Percentiles rank a stretch among this genome's conserved stretches.
Conservation (phyloP, 2,329 filamentous ascomycete genomes). For the Alternaria sp. region DNA sequence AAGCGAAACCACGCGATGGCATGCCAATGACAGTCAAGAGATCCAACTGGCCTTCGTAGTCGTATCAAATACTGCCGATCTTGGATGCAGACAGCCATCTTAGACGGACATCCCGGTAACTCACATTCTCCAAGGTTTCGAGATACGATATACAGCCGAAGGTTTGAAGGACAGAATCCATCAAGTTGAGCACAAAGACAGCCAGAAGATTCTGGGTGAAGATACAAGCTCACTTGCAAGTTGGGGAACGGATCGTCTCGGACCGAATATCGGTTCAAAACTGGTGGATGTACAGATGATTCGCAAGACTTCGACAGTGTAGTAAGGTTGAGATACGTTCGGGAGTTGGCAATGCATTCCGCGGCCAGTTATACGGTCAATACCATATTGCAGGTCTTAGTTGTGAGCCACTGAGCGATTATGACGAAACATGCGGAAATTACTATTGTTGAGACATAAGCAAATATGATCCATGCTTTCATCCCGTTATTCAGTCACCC, state of each 20-base stretch:
- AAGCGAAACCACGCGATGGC: conserved; percentile 44
- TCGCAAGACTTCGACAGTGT: neutral
- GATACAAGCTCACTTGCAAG: neutral
- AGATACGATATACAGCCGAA: neutral
- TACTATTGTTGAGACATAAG: neutral
- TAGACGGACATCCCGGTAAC: neutral
- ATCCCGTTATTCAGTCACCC: neutral
- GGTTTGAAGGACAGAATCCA: too few species aligned
- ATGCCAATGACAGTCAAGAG: conserved; percentile 44
- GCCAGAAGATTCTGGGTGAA: neutral
- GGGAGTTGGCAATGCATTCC: neutral
- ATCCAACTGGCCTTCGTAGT: conserved; percentile 24
- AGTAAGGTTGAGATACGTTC: neutral
- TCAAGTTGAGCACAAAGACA: too few species aligned
- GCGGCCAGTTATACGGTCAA: neutral
- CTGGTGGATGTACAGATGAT: neutral
- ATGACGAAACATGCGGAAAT: neutral
- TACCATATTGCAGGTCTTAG: neutral
- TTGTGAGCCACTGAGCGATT: neutral
- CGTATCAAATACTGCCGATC: neutral
- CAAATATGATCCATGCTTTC: neutral
- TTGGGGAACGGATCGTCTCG: neutral
- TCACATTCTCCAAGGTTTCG: neutral
- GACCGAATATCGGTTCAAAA: neutral
- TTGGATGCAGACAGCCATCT: neutral